Base-by-base conservation (phyloP, 441 rosid genomes). In the Bocquillonia castaneifolia region DNA sequence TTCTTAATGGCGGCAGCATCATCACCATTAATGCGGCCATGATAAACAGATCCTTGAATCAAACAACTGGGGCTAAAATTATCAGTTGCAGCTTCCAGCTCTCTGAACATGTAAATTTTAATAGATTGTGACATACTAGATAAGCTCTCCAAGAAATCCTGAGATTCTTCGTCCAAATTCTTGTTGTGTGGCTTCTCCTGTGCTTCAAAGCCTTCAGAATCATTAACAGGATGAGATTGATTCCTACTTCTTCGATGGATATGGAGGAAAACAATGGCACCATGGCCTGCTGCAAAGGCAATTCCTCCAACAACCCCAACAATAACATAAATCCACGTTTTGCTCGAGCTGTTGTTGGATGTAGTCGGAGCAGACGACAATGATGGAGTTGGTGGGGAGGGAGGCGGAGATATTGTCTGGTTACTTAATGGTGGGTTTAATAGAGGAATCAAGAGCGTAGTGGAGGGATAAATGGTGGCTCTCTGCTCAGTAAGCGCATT, bases 1-100 rank as follows among this genome's bases (percentile, higher is more conserved):
- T 86, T 86, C 92, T 86, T 88, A 59, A 91, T 87, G 64, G 88
- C n/a, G n/a, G n/a, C 88, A 40, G 88, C 92, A 14, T 72, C 76
- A 66, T 91, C 94, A 12, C 91, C 91, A 40, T 85, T 81, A 63
- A 91, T 74, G 22, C 62, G 74, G 26, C 91, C 94, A 3, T 76
- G 78, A 70, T 85, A 85, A 32, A 91, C 86, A 9, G 88, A 87
- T 59, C 85, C 92, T 68, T 77, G 76, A 5, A 82, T 79, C 68
- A 67, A 81, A 59, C 78, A 75, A 55, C 78, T 59, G n/a, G 88
- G 72, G 40, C 82, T 77, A 85, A 89, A 91, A 69, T 85, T 73
- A 20, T 84, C 80, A 0, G 96, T 91, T 28, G 94, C 94, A 34
- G 79, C 74, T 67, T 74, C 74, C n/a, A 89, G 77, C 25, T 89